These are phyloP conservation scores for Mallotus repandus DNA, from an alignment of 441 rosid species.

Conservation along the genomic window DNA sequence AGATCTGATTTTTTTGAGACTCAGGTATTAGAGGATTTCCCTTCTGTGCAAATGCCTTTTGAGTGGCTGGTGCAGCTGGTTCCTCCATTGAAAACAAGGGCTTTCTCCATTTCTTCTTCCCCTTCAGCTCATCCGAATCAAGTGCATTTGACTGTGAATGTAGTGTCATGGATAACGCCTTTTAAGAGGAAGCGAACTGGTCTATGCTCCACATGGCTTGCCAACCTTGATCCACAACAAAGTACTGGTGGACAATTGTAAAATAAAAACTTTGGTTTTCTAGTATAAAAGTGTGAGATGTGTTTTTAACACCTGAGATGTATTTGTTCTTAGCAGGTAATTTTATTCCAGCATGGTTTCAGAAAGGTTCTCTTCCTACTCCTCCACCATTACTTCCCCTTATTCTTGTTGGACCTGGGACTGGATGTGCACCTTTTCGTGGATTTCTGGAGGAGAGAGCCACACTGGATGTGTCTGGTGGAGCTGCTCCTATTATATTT, in stretches of 20 bases:
- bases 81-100: slow-evolving; percentile 80
- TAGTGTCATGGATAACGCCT: slow-evolving; percentile 89
- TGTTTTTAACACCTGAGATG: background rate
- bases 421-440: slow-evolving; percentile 94
- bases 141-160: slow-evolving; percentile 82
- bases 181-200: slow-evolving; percentile 72
- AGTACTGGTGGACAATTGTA: slow-evolving; percentile 35
- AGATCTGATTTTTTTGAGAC: slow-evolving; percentile 22
- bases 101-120: slow-evolving; percentile 91
- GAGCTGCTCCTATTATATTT: slow-evolving; percentile 64
- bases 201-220: slow-evolving; percentile 92
- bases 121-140: slow-evolving; percentile 73
- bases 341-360: slow-evolving; percentile 73
- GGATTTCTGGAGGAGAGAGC: slow-evolving; percentile 88
- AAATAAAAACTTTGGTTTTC: background rate
- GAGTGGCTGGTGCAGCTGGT: slow-evolving; percentile 96
- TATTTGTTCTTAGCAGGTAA: slow-evolving; percentile 40
- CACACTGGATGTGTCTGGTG: slow-evolving; percentile 41
- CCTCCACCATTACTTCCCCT: slow-evolving; percentile 73
- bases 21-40: slow-evolving; percentile 91
- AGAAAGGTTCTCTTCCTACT: slow-evolving; percentile 72
- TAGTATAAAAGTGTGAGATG: background rate
- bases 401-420: slow-evolving; percentile 88
- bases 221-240: slow-evolving; percentile 66
- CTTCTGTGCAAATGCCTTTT: slow-evolving; percentile 89